Evolutionary conservation across 306 rosid genomes (phyloP), one percentile per base, ranked within the genome.

Genomic region (Pachyrhizus erosus): DNA sequence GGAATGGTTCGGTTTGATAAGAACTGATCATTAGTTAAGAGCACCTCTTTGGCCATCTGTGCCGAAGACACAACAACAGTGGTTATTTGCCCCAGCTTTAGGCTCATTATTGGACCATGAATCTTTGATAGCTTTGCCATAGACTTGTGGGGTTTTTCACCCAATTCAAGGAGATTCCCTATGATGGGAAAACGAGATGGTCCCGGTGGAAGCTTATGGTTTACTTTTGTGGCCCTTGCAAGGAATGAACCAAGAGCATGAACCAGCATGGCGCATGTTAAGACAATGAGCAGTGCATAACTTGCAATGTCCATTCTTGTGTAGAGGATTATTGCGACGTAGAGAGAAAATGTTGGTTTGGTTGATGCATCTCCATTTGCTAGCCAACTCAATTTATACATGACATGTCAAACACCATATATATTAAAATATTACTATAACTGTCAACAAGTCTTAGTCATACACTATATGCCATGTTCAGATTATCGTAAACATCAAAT

Each of bases 151-250:
- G 84, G 84, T 18, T 73, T 81, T 65, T 73, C 17, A 1, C 80
- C 84, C 23, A 81, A 18, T 34, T 81, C 80, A 37, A 81, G 80
- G 18, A 81, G 58, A 69, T 73, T 81, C 7, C 84, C 84, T 2
- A 64, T 64, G 20, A 49, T 49, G 55, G 55, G 55, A 15, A 49
- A 49, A 49, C 21, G 2, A 21, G 55, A 49, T 49, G 55, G 55
- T 17, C 55, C 55, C 3, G 55, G 55, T 49, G 84, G 84, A 46
- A 81, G 84, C 2, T 62, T 73, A 7, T 9, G 3, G 17, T 80
- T 49, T 73, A 57, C 31, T 73, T 49, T 81, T 29, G n/a, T 70
- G 23, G n/a, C 58, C 8, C 5, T 70, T 29, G 77, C 60, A 54
- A 55, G 20, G 49, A 70, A 27, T 57, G 49, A 57, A 43, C 26